Base-by-base conservation (phyloP, 2,329 filamentous ascomycete species). In the Dothistroma septosporum region DNA sequence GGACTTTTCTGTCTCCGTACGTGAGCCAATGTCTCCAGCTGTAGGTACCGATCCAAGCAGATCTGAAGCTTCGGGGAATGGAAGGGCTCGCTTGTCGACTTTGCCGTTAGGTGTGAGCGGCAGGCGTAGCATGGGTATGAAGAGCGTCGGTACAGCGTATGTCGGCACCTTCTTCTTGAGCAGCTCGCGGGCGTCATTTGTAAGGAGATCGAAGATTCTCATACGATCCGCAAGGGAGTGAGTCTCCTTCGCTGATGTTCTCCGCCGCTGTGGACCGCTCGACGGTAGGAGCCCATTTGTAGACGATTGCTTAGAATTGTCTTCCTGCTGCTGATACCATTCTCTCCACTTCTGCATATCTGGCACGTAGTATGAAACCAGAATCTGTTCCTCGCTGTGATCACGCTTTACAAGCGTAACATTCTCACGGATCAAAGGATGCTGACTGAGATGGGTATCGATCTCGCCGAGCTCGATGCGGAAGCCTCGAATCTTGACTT, bases 401-500 rank as follows among this genome's bases (percentile, higher is more conserved):
- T 96, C 88, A 76, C 91, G 85, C 74, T 91, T 85, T 4, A 97
- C 85, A 2, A 97, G 78, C 0, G 93, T 97, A 67, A 91, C 87
- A 75, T 89, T 91, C 66, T 97, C 93, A 46, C 91, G 83, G 24
- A 97, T 84, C 24, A 95, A 77, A 0, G 85, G 86, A 76, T 90
- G 85, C 49, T 86, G 83, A 57, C 86, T 89, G 52, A 97, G 78
- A 73, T 96, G 88, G 47, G 82, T 89, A 75, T 97, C 92, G 67
- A 97, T 97, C 67, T 97, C 94, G 64, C 88, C 89, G 50, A 97
- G 86, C 77, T 99, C 94, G 67, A 99, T 96, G 63, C 93, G 84
- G 82, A 97, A 97, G 1, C 93, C 93, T 62, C 94, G 88, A 66
- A 97, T 93, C 80, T 97, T 99, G 78, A 97, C 90, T 73, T 97